phyloP scores from a whole-genome alignment of 2,329 filamentous ascomycete genomes.

The Aspergillus quadrilineatus region DNA sequence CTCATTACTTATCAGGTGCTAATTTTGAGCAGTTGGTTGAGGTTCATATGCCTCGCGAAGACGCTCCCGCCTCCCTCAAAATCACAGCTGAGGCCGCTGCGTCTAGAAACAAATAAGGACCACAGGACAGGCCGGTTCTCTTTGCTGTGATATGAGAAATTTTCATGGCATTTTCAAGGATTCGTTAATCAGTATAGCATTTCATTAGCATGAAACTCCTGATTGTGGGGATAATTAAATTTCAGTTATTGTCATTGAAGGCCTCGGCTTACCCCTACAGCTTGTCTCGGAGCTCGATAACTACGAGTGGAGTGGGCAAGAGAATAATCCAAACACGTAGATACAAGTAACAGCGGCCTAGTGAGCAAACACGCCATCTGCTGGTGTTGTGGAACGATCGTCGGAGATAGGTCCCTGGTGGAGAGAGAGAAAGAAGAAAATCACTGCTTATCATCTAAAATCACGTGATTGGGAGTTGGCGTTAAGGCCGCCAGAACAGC shows the following conservation, averaged over 20 bases:
- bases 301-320: no score
- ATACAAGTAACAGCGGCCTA: no score
- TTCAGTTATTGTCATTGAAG: neutral
- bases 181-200: neutral
- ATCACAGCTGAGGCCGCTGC: constrained; percentile 70
- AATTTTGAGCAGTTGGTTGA: constrained; percentile 67
- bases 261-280: neutral
- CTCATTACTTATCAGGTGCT: constrained; percentile 10
- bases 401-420: neutral
- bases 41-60: constrained; percentile 74
- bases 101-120: constrained; percentile 55
- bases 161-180: neutral
- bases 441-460: constrained; percentile 14
- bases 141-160: neutral
- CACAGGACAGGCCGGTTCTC: neutral
- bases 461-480: constrained; percentile 22
- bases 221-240: neutral
- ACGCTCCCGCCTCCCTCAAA: constrained; percentile 70
- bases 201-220: neutral
- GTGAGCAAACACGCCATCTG: no score
- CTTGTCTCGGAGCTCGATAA: no score
- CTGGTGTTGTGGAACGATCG: neutral
- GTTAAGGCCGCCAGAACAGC: constrained; percentile 20
- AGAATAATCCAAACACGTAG: neutral
- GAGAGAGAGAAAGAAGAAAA: constrained; percentile 1